Evolutionary conservation across 768 basidiomycete species (phyloP).

Genomic region (Trametes coccinea): DNA sequence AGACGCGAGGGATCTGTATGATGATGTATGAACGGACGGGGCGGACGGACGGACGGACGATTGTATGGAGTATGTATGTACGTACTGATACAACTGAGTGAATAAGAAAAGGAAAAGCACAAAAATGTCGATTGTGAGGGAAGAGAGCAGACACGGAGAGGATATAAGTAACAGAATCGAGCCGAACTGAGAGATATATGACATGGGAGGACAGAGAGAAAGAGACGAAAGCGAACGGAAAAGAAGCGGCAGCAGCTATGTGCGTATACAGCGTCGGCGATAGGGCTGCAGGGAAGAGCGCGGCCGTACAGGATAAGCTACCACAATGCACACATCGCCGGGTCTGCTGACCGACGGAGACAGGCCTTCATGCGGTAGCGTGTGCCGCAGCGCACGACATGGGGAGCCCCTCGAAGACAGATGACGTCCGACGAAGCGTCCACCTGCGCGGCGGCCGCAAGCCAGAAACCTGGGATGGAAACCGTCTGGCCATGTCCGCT

Average conservation of each 20-base stretch:
- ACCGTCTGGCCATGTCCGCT: constrained; percentile 1
- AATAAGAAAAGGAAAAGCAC: not conserved
- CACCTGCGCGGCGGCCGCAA: constrained; percentile 1
- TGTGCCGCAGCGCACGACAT: constrained; percentile 13
- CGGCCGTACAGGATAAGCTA: constrained; percentile 14
- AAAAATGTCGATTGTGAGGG: not conserved
- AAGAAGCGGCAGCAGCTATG: not conserved
- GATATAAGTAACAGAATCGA: not conserved
- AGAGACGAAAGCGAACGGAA: not conserved
- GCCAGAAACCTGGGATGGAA: not conserved
- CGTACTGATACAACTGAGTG: constrained; percentile 20
- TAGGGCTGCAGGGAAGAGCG: constrained; percentile 13
- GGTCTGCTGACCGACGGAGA: constrained; percentile 18
- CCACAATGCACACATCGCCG: not conserved
- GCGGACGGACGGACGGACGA: too few species aligned
- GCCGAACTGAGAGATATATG: not conserved
- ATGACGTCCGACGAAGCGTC: constrained; percentile 14
- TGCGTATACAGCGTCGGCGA: not conserved
- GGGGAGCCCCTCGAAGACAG: constrained; percentile 9
- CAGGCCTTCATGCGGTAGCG: constrained; percentile 11
- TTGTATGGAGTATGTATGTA: constrained; percentile 8
- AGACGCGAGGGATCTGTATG: constrained; percentile 6
- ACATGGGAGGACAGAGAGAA: not conserved
- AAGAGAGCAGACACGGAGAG: not conserved
- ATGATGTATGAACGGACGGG: constrained; percentile 19